These are phyloP conservation scores for Penicillium fimorum DNA, from an alignment of 495 filamentous ascomycete species.

Conservation along the genomic window DNA sequence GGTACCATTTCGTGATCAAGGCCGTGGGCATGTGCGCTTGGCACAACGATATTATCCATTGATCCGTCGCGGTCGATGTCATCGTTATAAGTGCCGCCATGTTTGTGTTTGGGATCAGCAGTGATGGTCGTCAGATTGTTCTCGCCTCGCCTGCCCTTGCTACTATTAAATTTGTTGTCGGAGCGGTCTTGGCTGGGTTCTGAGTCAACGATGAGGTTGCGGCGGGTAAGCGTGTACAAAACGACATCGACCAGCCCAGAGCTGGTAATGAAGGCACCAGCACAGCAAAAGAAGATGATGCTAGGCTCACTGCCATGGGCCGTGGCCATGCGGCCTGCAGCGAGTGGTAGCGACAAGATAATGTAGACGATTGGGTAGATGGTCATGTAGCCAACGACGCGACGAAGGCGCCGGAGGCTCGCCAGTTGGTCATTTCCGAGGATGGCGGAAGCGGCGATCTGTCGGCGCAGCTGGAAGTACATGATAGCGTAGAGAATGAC, in stretches of 20 bases:
- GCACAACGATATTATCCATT: constrained; percentile 40
- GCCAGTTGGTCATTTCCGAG: constrained; percentile 38
- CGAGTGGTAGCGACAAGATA: constrained; percentile 68
- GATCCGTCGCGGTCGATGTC: constrained; percentile 35
- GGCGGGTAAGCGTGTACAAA: constrained; percentile 69
- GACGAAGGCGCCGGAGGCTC: constrained; percentile 41
- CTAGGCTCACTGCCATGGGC: constrained; percentile 56
- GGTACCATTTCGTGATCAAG: constrained; percentile 32
- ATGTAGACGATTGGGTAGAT: constrained; percentile 75
- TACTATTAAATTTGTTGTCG: constrained; percentile 38
- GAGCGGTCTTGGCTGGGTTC: constrained; percentile 41
- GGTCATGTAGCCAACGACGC: constrained; percentile 65
- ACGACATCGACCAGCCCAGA: constrained; percentile 74
- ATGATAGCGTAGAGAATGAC: constrained; percentile 63
- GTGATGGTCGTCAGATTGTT: constrained; percentile 36
- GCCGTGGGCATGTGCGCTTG: constrained; percentile 7
- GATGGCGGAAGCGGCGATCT: constrained; percentile 42
- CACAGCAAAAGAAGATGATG: constrained; percentile 62
- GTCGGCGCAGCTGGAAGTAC: constrained; percentile 57
- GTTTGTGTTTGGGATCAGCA: constrained; percentile 32
- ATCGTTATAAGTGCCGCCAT: constrained; percentile 20
- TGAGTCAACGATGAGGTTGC: constrained; percentile 44
- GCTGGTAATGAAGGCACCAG: constrained; percentile 69
- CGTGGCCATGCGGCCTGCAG: constrained; percentile 63
- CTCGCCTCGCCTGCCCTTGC: constrained; percentile 29